Evolutionary conservation across 805 yeast species (phyloP).

Genomic region (Yarrowia sp.): DNA sequence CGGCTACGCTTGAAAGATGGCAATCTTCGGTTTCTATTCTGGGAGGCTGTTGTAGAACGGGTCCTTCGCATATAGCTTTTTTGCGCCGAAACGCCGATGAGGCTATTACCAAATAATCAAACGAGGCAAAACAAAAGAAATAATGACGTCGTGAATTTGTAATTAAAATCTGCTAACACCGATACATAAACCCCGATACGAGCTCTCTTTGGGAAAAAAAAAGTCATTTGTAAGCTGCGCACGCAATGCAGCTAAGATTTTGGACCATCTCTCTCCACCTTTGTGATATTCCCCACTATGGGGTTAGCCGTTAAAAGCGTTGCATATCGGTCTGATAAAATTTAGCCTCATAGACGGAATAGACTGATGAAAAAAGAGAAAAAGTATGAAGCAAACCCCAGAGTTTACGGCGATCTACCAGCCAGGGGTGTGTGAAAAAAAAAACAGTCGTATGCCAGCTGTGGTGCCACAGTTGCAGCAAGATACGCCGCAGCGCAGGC

Average conservation of each 20-base stretch:
- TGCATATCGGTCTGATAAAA: not conserved
- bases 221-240: not conserved
- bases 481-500: too few relatives aligned
- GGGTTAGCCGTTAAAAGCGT: not conserved
- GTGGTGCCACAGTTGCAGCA: not conserved
- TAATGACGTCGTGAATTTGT: too few relatives aligned
- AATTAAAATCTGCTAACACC: not conserved
- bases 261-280: too few relatives aligned
- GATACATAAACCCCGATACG: not conserved
- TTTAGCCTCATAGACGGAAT: not conserved
- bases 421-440: constrained; percentile 2
- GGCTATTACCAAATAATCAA: too few relatives aligned
- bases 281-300: not conserved
- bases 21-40: constrained; percentile 45
- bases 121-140: too few relatives aligned
- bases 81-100: not conserved
- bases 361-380: too few relatives aligned
- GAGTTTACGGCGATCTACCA: not conserved
- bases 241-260: not conserved
- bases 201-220: not conserved
- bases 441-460: too few relatives aligned
- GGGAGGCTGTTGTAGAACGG: constrained; percentile 78
- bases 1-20: constrained; percentile 46
- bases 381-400: constrained; percentile 1
- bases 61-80: constrained; percentile 48